Evolutionary conservation across 176 grass and related monocot genomes (phyloP).

Genomic region (Oryza punctata): DNA sequence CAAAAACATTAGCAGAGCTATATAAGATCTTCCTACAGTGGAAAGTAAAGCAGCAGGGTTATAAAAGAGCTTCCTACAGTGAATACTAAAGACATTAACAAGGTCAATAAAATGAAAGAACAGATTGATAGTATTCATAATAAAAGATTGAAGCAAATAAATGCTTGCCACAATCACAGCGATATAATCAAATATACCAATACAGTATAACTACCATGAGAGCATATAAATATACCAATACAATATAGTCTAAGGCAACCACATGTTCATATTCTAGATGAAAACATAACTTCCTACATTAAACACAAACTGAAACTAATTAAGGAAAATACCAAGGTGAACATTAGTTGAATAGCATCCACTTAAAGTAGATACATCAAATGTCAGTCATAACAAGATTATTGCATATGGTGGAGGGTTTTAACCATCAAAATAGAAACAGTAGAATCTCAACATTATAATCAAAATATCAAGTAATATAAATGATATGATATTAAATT

Average conservation of each 20-base stretch:
- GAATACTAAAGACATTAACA: constrained; percentile 27
- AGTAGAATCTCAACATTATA: not conserved
- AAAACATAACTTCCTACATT: too few relatives aligned
- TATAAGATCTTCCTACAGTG: constrained; percentile 59
- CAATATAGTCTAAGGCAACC: not conserved
- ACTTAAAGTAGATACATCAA: too few relatives aligned
- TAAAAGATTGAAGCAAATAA: too few relatives aligned
- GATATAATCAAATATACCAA: not conserved
- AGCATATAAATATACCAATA: not conserved
- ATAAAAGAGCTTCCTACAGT: constrained; percentile 59
- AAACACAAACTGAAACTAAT: too few relatives aligned
- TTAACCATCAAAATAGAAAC: not conserved
- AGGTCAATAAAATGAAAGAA: constrained; percentile 1
- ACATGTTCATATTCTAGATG: not conserved
- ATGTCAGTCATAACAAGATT: too few relatives aligned
- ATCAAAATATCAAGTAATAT: not conserved
- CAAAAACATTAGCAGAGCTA: constrained; percentile 11
- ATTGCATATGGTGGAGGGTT: too few relatives aligned
- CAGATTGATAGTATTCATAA: not conserved
- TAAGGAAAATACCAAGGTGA: too few relatives aligned
- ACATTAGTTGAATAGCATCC: too few relatives aligned
- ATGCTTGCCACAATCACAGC: not conserved
- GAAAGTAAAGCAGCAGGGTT: not conserved
- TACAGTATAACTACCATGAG: not conserved
- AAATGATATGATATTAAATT: not conserved